These are phyloP conservation scores for Pichia ethanolica DNA, from an alignment of 805 yeast species.

Conservation along the genomic window DNA sequence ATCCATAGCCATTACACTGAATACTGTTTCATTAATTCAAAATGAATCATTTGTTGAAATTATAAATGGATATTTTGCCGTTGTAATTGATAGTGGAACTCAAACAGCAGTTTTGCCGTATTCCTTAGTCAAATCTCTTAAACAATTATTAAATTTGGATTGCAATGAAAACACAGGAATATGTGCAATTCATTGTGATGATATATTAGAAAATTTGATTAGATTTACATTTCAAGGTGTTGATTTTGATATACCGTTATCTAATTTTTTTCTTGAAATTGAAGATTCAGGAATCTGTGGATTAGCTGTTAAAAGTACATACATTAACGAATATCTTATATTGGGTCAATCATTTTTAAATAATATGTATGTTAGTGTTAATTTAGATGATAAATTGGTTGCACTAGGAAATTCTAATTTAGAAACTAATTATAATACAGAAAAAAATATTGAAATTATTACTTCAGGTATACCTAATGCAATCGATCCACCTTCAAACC, in stretches of 20 bases:
- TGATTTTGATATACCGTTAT: constrained; percentile 43
- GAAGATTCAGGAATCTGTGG: constrained; percentile 31
- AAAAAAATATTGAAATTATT: constrained; percentile 30
- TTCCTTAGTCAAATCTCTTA: constrained; percentile 20
- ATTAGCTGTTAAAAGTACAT: constrained; percentile 32
- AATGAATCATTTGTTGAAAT: constrained; percentile 6
- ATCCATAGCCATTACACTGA: constrained; percentile 23
- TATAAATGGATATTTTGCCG: constrained; percentile 30
- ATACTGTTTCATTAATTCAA: constrained; percentile 1
- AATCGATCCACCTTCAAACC: not conserved
- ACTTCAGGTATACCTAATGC: constrained; percentile 25
- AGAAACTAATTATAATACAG: constrained; percentile 23
- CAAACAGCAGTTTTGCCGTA: constrained; percentile 41
- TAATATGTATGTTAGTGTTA: constrained; percentile 46
- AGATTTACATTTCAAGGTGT: constrained; percentile 53
- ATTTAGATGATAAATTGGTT: constrained; percentile 38
- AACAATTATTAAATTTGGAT: constrained; percentile 31
- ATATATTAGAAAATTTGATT: constrained; percentile 21
- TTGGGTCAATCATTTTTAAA: constrained; percentile 52
- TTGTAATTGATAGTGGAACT: constrained; percentile 52
- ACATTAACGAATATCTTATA: constrained; percentile 28
- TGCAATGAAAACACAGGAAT: constrained; percentile 36
- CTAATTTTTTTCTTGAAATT: constrained; percentile 15
- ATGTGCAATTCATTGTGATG: constrained; percentile 39
- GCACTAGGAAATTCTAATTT: constrained; percentile 39